A percentile compares a stretch with the other conserved stretches of the same genome.
These are phyloP conservation scores for Fulvia fulva DNA, from an alignment of 2,329 filamentous ascomycete species.

Conservation along the genomic window DNA sequence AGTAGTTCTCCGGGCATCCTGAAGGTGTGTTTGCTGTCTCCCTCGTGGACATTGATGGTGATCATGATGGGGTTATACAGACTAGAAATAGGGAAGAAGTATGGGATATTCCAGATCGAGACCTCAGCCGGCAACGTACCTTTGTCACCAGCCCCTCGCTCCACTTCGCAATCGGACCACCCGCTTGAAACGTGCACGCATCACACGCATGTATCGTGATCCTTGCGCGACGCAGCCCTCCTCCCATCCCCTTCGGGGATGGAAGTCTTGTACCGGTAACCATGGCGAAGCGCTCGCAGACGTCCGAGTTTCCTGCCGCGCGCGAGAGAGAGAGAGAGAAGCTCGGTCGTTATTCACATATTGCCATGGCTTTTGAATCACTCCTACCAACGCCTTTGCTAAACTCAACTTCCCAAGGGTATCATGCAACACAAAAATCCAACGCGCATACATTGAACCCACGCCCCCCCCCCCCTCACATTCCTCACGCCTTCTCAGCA, in stretches of 20 bases:
- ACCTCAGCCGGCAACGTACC: no score
- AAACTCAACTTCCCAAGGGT: neutral
- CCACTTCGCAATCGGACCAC: no score
- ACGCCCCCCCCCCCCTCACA: constrained; percentile 25
- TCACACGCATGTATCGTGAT: no score
- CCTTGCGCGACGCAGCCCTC: no score
- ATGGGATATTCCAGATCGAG: neutral
- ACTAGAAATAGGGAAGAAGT: neutral
- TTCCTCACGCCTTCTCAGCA: constrained; percentile 31
- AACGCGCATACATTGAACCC: neutral
- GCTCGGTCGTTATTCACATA: no score
- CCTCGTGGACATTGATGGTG: neutral
- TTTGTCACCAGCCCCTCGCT: no score
- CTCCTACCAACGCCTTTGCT: neutral
- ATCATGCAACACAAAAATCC: neutral
- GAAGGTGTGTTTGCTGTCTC: neutral
- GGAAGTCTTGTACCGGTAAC: no score
- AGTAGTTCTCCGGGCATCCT: neutral
- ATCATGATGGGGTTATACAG: neutral
- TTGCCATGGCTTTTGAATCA: neutral
- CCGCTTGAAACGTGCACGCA: no score
- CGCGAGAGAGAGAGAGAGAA: no score
- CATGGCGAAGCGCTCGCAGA: no score
- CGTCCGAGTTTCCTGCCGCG: no score
- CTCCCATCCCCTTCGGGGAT: no score